A percentile compares a stretch with the other conserved stretches of the same genome.
phyloP scores from a whole-genome alignment of 192 early-diverging fungal species.

The Allomyces javanicus region DNA sequence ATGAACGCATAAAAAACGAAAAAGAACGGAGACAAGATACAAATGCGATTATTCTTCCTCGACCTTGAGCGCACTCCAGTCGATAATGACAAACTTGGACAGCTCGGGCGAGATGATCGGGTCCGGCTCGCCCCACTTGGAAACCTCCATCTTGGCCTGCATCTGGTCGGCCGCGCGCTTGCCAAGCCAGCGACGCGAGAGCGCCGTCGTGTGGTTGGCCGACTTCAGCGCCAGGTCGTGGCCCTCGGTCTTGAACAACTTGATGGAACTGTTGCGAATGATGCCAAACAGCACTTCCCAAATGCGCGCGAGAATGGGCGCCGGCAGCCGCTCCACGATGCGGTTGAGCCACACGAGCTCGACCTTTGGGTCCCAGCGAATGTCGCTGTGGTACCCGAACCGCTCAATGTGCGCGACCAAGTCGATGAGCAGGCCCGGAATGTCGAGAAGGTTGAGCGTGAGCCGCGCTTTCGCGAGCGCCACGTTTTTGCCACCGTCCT shows the following conservation, averaged over 20 bases:
- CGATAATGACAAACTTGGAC: neutral
- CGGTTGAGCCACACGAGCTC: neutral
- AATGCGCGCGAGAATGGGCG: neutral
- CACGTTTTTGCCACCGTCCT: neutral
- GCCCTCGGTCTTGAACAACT: neutral
- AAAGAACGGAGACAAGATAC: neutral
- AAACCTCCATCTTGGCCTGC: neutral
- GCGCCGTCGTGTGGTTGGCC: neutral
- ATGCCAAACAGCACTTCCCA: neutral
- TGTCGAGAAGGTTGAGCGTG: neutral
- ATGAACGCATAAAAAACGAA: no score
- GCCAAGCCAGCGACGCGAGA: neutral
- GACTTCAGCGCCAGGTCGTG: neutral
- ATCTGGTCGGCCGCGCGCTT: neutral
- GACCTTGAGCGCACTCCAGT: neutral
- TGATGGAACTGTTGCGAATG: neutral
- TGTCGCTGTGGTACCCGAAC: neutral
- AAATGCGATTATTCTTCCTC: neutral
- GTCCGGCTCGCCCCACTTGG: neutral
- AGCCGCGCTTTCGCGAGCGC: neutral
- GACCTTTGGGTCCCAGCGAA: neutral
- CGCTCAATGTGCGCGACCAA: neutral
- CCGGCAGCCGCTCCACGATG: neutral
- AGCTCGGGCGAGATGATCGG: neutral
- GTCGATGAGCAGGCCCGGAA: neutral